Evolutionary conservation across 768 basidiomycete genomes (phyloP), one percentile per base, ranked within the genome.

Genomic region (Rossbeevera mucosa): DNA sequence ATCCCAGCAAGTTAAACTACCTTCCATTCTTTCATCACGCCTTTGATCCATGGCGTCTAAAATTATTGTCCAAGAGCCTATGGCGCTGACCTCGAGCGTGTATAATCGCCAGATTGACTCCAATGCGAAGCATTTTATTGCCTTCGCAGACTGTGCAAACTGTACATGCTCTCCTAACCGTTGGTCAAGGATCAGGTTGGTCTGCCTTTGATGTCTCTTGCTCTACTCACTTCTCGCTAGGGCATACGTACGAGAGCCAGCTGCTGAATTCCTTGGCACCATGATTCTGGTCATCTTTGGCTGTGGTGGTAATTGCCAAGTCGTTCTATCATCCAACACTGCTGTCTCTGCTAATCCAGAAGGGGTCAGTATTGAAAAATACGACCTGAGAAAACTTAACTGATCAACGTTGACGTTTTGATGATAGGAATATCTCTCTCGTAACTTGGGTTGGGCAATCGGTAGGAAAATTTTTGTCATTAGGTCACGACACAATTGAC

Each of bases 221-320:
- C 44, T 22, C 14, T 47, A 20, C 44, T 64, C 42, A 59, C 21
- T 21, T 44, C 31, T 25, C 12, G 7, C 26, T 52, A 80, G 82
- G 25, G 68, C 72, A 50, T 61, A 63, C 43, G 61, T 85, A 36
- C 73, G 79, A 53, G 84, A 87, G 65, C 77, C 82, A 14, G 76
- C 74, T 26, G 85, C 82, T 16, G 85, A 86, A 64, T 83, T 85
- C 57, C 61, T 85, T 42, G 84, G 83, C 11, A 74, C 76, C 8
- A 76, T 77, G 60, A 69, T 85, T 29, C 68, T 86, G 13, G 70
- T 83, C 50, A 77, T 83, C 48, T 80, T 85, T 54, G 84, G 84
- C 21, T 71, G 70, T 41, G 83, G 82, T 41, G 77, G 78, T 40
- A 72, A 79, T 52, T 82, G 80, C 59, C 83, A 85, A 63, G 76